Evolutionary conservation across 345 rosid genomes (phyloP).

Genomic region (Cardamine resedifolia): DNA sequence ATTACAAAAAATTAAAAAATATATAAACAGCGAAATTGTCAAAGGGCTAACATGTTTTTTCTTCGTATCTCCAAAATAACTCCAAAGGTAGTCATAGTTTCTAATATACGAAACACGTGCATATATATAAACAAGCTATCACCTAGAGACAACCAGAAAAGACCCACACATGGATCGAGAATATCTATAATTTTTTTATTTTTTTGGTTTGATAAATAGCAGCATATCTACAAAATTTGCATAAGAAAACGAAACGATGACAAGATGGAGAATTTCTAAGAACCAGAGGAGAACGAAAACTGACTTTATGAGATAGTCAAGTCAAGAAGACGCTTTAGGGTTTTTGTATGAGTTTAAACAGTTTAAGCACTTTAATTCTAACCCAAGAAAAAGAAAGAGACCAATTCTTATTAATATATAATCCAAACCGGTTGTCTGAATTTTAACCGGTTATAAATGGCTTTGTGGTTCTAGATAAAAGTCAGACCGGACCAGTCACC

Average conservation of each 20-base stretch:
- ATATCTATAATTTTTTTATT: not conserved
- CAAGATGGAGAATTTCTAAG: not conserved
- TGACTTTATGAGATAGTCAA: too few relatives aligned
- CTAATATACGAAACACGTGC: not conserved
- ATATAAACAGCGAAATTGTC: not conserved
- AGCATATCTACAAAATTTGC: not conserved
- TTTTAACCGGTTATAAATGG: not conserved
- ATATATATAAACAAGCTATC: not conserved
- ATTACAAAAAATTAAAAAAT: not conserved
- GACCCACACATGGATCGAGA: constrained; percentile 6
- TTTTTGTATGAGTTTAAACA: not conserved
- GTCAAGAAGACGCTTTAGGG: not conserved
- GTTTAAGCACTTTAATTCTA: not conserved
- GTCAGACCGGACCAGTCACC: not conserved
- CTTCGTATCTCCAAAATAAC: not conserved
- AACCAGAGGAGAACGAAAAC: too few relatives aligned
- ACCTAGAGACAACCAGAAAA: not conserved
- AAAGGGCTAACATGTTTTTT: not conserved
- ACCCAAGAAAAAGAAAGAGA: too few relatives aligned
- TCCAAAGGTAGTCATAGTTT: not conserved
- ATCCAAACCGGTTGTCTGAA: not conserved
- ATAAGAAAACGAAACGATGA: not conserved
- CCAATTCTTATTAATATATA: too few relatives aligned
- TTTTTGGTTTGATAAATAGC: too few relatives aligned
- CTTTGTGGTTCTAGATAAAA: not conserved